These are phyloP conservation scores for Steccherinum ochraceum DNA, from an alignment of 768 basidiomycete species.

Conservation along the genomic window DNA sequence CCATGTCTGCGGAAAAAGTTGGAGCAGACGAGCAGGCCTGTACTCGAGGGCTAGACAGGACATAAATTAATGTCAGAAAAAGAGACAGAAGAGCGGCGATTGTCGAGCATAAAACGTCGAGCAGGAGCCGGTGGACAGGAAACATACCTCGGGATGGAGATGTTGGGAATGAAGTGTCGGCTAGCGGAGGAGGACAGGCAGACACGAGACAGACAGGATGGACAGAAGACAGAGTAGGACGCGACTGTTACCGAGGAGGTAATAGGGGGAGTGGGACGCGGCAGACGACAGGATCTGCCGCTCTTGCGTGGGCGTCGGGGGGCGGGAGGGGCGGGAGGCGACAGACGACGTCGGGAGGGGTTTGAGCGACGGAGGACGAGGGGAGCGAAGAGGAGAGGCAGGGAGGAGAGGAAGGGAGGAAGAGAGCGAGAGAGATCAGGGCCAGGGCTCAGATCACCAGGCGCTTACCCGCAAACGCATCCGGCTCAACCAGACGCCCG, in stretches of 20 bases:
- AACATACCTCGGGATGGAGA: neutral
- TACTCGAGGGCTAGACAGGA: neutral
- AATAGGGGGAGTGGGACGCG: neutral
- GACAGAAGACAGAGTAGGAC: too few relatives aligned
- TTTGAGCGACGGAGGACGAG: conserved; percentile 8
- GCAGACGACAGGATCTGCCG: too few relatives aligned
- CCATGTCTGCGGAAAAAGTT: neutral
- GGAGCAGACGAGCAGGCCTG: neutral
- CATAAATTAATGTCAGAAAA: neutral
- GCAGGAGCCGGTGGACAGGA: neutral
- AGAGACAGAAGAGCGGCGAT: neutral
- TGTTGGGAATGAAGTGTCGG: neutral
- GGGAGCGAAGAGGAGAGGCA: neutral
- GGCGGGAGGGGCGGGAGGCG: conserved; percentile 10
- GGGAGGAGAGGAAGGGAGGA: conserved; percentile 1
- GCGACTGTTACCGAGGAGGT: too few relatives aligned
- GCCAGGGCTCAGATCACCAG: neutral
- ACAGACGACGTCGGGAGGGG: conserved; percentile 1
- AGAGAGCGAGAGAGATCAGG: conserved; percentile 3
- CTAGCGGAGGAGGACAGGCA: neutral
- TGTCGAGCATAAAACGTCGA: too few relatives aligned
- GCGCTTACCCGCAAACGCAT: too few relatives aligned
- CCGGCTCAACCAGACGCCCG: too few relatives aligned
- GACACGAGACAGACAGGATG: neutral
- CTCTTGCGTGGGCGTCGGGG: too few relatives aligned